A percentile compares a stretch with the other conserved stretches of the same genome.
phyloP scores from a whole-genome alignment of 371 early-diverging fungal species.

The Chytridium lagenaria region DNA sequence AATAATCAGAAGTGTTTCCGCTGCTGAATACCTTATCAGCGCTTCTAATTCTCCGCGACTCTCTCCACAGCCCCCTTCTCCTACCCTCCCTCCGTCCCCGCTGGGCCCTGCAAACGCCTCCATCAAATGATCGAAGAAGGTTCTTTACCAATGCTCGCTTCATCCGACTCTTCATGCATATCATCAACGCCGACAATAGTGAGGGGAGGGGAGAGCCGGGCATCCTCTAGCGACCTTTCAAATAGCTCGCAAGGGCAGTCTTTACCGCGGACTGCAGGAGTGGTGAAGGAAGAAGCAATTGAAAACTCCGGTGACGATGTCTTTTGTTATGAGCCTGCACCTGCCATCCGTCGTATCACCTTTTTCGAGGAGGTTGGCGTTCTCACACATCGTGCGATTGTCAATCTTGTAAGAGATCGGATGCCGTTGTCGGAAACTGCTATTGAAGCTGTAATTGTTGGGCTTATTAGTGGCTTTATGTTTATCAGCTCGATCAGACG shows the following conservation, averaged over 20 bases:
- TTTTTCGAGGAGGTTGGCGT: conserved; percentile 41
- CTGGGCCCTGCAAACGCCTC: not conserved
- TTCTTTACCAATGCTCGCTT: not conserved
- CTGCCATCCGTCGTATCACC: conserved; percentile 28
- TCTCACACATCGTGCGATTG: conserved; percentile 33
- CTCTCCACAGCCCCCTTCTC: too few relatives aligned
- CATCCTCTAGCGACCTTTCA: not conserved
- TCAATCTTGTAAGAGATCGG: conserved; percentile 47
- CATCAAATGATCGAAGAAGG: not conserved
- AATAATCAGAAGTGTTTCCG: not conserved
- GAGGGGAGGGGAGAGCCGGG: not conserved
- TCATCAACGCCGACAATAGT: not conserved
- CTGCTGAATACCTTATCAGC: not conserved
- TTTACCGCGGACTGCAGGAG: too few relatives aligned
- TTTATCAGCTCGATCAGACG: conserved; percentile 41
- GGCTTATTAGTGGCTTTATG: conserved; percentile 36
- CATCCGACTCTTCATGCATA: not conserved
- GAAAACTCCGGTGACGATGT: not conserved
- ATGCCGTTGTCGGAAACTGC: conserved; percentile 47
- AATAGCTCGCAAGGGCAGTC: not conserved
- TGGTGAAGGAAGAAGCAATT: too few relatives aligned
- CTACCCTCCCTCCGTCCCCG: not conserved
- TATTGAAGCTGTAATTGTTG: conserved; percentile 42
- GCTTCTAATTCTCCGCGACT: not conserved
- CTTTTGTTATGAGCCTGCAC: not conserved